phyloP scores from a whole-genome alignment of 352 stramenopile species.

The Pythium utonaiense region DNA sequence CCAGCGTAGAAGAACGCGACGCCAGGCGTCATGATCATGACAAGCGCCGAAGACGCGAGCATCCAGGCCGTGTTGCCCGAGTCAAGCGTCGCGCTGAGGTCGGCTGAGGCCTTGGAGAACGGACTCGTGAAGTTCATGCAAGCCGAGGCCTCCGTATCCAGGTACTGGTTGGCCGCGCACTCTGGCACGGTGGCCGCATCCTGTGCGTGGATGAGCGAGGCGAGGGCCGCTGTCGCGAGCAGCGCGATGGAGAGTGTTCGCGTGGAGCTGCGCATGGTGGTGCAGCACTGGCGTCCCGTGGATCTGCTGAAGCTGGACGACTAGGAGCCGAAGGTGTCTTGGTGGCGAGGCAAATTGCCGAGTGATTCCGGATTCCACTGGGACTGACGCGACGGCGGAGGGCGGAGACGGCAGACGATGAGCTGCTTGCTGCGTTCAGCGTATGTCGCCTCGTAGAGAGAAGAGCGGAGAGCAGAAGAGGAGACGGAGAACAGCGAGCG shows the following conservation, averaged over 20 bases:
- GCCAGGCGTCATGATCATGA: constrained; percentile 53
- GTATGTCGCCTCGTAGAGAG: too few species aligned
- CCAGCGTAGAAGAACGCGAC: constrained; percentile 75
- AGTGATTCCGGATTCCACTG: constrained; percentile 4
- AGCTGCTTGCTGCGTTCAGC: too few species aligned
- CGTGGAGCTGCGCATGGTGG: constrained; percentile 13
- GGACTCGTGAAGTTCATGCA: constrained; percentile 26
- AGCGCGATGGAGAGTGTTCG: not conserved
- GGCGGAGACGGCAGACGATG: not conserved
- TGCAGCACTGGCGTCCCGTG: not conserved
- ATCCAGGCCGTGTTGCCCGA: constrained; percentile 52
- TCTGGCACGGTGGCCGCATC: not conserved
- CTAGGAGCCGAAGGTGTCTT: constrained; percentile 7
- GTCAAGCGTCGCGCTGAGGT: constrained; percentile 23
- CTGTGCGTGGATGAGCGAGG: constrained; percentile 9
- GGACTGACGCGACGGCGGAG: not conserved
- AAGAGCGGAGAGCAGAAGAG: not conserved
- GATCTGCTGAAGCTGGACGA: not conserved
- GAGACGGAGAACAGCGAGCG: not conserved
- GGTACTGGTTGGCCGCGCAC: constrained; percentile 19
- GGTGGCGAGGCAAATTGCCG: constrained; percentile 15
- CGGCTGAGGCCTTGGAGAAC: constrained; percentile 21
- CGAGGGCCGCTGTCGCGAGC: constrained; percentile 4
- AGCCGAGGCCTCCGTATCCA: constrained; percentile 3
- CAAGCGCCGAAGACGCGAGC: constrained; percentile 30